Conservation (phyloP, 2,329 filamentous ascomycete species). For the Beauveria varroae region DNA sequence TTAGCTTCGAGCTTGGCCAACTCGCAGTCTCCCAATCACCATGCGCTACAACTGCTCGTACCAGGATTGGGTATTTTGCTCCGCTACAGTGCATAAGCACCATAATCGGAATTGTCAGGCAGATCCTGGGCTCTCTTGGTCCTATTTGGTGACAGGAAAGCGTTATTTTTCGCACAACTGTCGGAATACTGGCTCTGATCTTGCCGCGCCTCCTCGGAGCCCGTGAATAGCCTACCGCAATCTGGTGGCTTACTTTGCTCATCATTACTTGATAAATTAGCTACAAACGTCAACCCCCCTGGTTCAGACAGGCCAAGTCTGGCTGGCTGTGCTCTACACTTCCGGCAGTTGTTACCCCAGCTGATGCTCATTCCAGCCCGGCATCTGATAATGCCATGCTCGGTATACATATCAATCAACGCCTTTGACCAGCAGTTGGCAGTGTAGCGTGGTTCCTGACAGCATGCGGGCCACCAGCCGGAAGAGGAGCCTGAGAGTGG, state of each 20-base stretch:
- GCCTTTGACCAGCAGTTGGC: background rate
- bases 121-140: background rate
- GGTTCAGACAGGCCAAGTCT: background rate
- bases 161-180: background rate
- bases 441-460: slow-evolving; percentile 4
- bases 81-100: slow-evolving; percentile 8
- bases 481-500: background rate
- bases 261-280: background rate
- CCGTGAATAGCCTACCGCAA: background rate
- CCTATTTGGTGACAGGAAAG: background rate
- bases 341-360: background rate
- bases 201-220: background rate
- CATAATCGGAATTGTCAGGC: slow-evolving; percentile 9
- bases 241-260: background rate
- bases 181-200: background rate
- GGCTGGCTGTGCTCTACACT: no score
- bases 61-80: background rate
- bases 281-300: background rate
- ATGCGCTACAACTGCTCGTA: background rate
- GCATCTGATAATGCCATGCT: slow-evolving; percentile 1
- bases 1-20: background rate
- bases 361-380: background rate
- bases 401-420: background rate
- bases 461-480: slow-evolving; percentile 4
- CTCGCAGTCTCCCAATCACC: background rate